Percentiles rank a stretch among this genome's conserved stretches.
Conservation (phyloP, 2,329 filamentous ascomycete species). For the Drechslerella coelobrocha region DNA sequence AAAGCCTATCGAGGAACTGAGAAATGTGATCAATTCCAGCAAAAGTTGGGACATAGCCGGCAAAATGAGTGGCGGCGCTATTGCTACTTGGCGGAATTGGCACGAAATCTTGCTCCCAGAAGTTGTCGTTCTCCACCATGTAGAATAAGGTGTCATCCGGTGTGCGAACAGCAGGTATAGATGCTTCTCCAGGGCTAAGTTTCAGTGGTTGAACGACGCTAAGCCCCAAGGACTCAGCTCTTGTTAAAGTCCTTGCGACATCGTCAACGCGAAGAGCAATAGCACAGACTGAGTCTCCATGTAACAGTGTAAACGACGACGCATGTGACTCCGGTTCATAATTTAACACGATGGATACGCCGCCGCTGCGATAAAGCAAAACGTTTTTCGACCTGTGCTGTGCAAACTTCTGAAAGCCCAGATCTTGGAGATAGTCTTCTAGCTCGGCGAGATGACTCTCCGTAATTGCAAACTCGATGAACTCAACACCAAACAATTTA, state of each 20-base stretch:
- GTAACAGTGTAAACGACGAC: constrained; percentile 50
- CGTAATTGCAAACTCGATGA: constrained; percentile 52
- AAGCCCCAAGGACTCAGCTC: constrained; percentile 48
- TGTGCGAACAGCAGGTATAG: constrained; percentile 49
- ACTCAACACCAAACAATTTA: constrained; percentile 50
- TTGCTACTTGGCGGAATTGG: constrained; percentile 44
- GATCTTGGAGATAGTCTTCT: constrained; percentile 47
- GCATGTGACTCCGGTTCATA: constrained; percentile 52
- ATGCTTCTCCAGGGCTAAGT: constrained; percentile 48
- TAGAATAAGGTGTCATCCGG: constrained; percentile 51
- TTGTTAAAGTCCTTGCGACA: constrained; percentile 40
- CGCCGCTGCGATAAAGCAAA: constrained; percentile 47
- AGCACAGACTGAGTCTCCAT: constrained; percentile 50
- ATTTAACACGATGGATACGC: constrained; percentile 50
- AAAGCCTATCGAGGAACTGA: constrained; percentile 49
- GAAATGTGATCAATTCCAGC: constrained; percentile 50
- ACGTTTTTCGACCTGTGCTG: constrained; percentile 51
- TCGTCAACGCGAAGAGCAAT: constrained; percentile 50
- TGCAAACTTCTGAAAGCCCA: constrained; percentile 50
- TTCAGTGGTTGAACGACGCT: constrained; percentile 46
- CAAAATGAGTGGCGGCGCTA: constrained; percentile 41
- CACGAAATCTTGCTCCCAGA: constrained; percentile 52
- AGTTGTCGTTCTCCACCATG: constrained; percentile 50
- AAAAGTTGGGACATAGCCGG: constrained; percentile 41
- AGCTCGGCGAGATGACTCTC: constrained; percentile 48